Percentiles rank a stretch among this genome's conserved stretches.
phyloP scores from a whole-genome alignment of 805 yeast species.

The Yamadazyma philogaea region DNA sequence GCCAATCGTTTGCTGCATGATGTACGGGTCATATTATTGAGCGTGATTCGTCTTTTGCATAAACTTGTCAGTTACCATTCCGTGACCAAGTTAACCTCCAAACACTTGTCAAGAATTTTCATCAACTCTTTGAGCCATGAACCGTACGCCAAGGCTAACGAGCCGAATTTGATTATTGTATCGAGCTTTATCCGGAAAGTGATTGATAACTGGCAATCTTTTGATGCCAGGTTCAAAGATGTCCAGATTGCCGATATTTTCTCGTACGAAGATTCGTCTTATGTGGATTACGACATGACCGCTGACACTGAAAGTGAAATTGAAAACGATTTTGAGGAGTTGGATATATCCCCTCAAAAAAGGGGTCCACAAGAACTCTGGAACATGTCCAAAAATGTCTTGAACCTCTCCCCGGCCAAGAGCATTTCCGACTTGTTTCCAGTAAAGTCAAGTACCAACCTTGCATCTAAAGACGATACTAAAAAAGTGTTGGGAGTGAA shows the following conservation, averaged over 20 bases:
- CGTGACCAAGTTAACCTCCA: slow-evolving; percentile 43
- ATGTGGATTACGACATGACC: slow-evolving; percentile 32
- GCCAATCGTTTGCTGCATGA: slow-evolving; percentile 11
- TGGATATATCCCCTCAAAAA: slow-evolving; percentile 6
- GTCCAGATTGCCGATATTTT: slow-evolving; percentile 9
- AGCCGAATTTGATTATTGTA: slow-evolving; percentile 49
- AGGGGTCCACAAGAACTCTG: too few relatives aligned
- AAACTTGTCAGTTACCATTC: slow-evolving; percentile 34
- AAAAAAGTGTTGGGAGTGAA: slow-evolving; percentile 7
- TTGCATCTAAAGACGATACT: too few relatives aligned
- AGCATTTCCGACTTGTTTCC: too few relatives aligned
- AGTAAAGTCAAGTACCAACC: too few relatives aligned
- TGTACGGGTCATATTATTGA: slow-evolving; percentile 23
- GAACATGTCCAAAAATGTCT: too few relatives aligned
- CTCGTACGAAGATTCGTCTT: slow-evolving; percentile 24
- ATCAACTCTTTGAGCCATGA: slow-evolving; percentile 58
- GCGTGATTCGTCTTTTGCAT: slow-evolving; percentile 38
- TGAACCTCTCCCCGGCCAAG: too few relatives aligned
- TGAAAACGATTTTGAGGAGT: slow-evolving; percentile 12
- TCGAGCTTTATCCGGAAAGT: slow-evolving; percentile 52
- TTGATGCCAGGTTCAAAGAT: slow-evolving; percentile 19
- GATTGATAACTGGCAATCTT: slow-evolving; percentile 46
- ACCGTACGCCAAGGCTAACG: slow-evolving; percentile 32
- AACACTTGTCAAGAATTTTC: slow-evolving; percentile 44
- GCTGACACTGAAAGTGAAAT: slow-evolving; percentile 22